phyloP scores from a whole-genome alignment of 2,329 filamentous ascomycete genomes.

The Chalaropsis thielavioides region DNA sequence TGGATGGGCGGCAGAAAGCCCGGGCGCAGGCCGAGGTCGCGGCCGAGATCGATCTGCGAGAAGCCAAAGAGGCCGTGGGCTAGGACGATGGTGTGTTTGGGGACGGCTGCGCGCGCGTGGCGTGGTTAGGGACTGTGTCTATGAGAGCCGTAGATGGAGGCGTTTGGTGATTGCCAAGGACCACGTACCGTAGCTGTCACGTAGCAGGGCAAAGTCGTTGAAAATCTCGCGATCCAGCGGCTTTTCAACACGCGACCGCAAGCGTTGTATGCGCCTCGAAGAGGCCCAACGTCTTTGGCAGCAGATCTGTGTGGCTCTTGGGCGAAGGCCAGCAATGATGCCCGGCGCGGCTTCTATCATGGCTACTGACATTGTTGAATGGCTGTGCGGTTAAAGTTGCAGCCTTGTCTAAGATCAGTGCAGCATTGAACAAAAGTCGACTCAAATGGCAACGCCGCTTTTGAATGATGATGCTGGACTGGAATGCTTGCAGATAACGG shows the following conservation, averaged over 20 bases:
- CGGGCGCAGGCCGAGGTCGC: background rate
- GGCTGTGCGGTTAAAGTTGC: background rate
- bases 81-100: slow-evolving; percentile 48
- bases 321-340: background rate
- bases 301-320: background rate
- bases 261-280: background rate
- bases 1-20: slow-evolving; percentile 38
- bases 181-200: slow-evolving; percentile 13
- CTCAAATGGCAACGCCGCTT: background rate
- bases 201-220: slow-evolving; percentile 16
- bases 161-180: background rate
- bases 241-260: slow-evolving; percentile 6
- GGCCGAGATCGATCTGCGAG: slow-evolving; percentile 36
- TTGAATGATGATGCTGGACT: too few relatives aligned
- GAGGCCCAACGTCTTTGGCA: background rate
- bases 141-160: background rate
- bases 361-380: background rate
- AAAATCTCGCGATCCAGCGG: slow-evolving; percentile 16
- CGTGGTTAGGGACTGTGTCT: background rate
- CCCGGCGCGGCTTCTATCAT: background rate
- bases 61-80: slow-evolving; percentile 53
- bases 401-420: background rate
- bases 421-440: background rate
- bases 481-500: too few relatives aligned
- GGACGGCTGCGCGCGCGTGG: slow-evolving; percentile 21